Base-by-base conservation (phyloP, 176 grass and related monocot genomes). In the Bromus sterilis region DNA sequence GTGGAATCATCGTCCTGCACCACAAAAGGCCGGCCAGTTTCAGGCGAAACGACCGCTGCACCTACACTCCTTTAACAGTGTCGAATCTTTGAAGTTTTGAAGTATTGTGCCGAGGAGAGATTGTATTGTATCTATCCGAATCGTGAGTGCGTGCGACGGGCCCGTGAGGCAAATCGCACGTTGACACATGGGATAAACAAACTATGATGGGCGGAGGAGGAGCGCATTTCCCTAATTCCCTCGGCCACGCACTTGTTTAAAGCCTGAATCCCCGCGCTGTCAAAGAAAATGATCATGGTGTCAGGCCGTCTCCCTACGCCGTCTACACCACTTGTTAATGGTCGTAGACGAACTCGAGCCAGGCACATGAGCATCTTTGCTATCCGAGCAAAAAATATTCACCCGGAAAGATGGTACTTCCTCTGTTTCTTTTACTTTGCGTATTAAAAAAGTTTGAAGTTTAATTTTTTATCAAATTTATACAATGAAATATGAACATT, bases 231-330 rank as follows among this genome's bases (percentile, higher is more conserved):
- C 81, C 76, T 81, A 66, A 24, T 84, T 20, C 68, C 75, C 59
- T 70, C 67, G 33, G 23, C 6, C 5, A 42, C 3, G 33, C 56
- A 15, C n/a, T 75, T 80, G 77, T 72, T 76, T 53, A 75, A 4
- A 64, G 28, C 28, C 13, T 46, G 46, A 72, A 48, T 20, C 66
- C 25, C 61, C 76, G 81, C 57, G 58, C 58, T 56, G 81, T 51
- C 36, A 11, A 40, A 78, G 16, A 44, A 86, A 70, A 83, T 88
- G 62, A 78, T n/a, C n/a, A n/a, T 68, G 11, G 63, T 87, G 85
- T 88, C 48, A 74, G 80, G 66, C 75, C 76, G 59, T n/a, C 48
- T 66, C 80, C 75, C 75, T 34, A 73, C 67, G 80, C 48, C 58
- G 53, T 77, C 79, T 61, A 37, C 61, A 10, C 85, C 4, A 8